Evolutionary conservation across 1,284 basidiomycete species (phyloP).

Genomic region (Veloboletus limbatus): DNA sequence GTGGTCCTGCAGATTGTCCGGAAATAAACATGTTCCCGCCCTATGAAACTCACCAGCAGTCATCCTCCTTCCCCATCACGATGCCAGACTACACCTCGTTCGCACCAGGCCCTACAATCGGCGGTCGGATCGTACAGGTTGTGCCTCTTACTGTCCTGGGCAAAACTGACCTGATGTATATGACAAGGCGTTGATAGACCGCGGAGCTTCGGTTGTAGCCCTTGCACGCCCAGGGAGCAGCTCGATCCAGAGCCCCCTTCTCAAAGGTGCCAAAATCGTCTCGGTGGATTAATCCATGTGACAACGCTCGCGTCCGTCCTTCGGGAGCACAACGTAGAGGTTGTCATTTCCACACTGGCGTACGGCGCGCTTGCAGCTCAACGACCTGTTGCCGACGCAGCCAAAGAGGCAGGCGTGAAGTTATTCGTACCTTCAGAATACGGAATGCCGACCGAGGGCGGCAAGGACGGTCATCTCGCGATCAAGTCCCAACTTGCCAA

Average conservation of each 20-base stretch:
- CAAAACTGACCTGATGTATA: neutral
- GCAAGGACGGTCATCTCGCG: conserved; percentile 22
- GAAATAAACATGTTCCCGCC: conserved; percentile 9
- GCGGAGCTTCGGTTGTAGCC: conserved; percentile 24
- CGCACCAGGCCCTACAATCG: conserved; percentile 33
- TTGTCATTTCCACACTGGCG: conserved; percentile 36
- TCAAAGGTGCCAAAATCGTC: conserved; percentile 29
- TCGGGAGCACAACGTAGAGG: conserved; percentile 34
- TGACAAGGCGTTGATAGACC: conserved; percentile 21
- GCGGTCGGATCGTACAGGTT: conserved; percentile 30
- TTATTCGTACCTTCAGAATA: conserved; percentile 42
- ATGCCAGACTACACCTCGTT: conserved; percentile 32
- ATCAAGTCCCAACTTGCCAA: conserved; percentile 24
- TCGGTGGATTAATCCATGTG: conserved; percentile 34
- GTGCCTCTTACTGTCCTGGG: neutral
- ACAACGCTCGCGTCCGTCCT: conserved; percentile 30
- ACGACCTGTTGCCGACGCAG: conserved; percentile 35
- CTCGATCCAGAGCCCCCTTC: conserved; percentile 17
- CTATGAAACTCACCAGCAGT: no score
- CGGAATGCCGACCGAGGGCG: conserved; percentile 32
- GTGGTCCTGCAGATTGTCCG: neutral
- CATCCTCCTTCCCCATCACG: neutral
- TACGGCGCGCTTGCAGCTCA: conserved; percentile 29
- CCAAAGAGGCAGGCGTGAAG: conserved; percentile 38
- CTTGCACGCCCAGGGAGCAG: conserved; percentile 25